Conservation (phyloP, 225 moss, liverwort and hornwort genomes). For the Ulota crispa region DNA sequence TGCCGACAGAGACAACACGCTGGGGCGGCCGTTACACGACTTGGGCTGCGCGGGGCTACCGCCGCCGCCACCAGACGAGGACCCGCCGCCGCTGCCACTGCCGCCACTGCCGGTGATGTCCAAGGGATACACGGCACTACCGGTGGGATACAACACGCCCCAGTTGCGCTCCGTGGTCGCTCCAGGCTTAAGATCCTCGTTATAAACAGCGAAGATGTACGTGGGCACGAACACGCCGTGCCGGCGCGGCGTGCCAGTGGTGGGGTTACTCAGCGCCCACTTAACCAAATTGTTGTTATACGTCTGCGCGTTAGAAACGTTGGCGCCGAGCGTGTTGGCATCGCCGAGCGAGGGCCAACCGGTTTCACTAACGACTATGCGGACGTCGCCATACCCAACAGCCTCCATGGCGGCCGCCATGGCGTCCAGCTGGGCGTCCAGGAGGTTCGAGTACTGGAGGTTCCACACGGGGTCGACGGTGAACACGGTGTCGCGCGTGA, state of each 20-base stretch:
- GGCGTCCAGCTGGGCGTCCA: conserved; percentile 83
- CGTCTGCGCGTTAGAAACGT: conserved; percentile 41
- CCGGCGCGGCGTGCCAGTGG: conserved; percentile 44
- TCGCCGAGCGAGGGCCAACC: conserved; percentile 80
- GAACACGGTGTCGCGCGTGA: conserved; percentile 42
- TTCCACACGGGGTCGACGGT: conserved; percentile 39
- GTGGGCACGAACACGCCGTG: conserved; percentile 47
- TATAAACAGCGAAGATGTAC: conserved; percentile 54
- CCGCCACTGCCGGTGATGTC: not conserved
- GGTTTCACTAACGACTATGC: conserved; percentile 69
- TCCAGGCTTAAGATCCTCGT: conserved; percentile 47
- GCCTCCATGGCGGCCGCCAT: conserved; percentile 71
- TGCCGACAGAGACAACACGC: conserved; percentile 48
- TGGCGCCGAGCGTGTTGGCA: conserved; percentile 48
- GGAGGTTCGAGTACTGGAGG: conserved; percentile 45
- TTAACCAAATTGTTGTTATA: conserved; percentile 55
- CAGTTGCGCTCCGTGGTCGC: conserved; percentile 48
- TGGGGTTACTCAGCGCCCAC: conserved; percentile 31
- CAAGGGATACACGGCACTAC: conserved; percentile 38
- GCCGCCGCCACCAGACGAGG: conserved; percentile 20
- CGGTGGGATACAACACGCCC: conserved; percentile 48
- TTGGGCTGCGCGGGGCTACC: conserved; percentile 34
- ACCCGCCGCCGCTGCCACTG: conserved; percentile 22
- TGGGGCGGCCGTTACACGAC: conserved; percentile 43
- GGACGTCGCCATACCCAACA: conserved; percentile 54